Evolutionary conservation across 768 basidiomycete species (phyloP), one percentile per base, ranked within the genome.

Genomic region (Hysterangium stoloniferum): DNA sequence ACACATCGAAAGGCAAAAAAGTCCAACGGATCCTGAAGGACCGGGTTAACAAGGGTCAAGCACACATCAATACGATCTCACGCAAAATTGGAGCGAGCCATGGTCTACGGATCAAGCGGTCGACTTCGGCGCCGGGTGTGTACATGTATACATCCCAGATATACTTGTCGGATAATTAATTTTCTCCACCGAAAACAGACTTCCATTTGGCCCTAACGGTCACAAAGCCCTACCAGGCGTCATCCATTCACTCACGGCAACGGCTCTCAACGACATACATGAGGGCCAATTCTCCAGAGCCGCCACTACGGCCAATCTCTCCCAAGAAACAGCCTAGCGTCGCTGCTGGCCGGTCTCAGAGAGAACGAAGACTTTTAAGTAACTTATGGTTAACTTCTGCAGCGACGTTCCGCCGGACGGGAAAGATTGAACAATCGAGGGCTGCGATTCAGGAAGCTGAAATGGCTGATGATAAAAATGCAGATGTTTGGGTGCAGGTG

Each of bases 381-480:
- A 82, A 91, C 57, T 68, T 97, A 6, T 99, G 96, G 96, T 67
- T 96, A 4, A 89, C 91, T 77, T 87, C 85, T 6, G 90, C 95
- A 1, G 92, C 96, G 13, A 96, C 90, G 0, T 98, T 97, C 70
- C 74, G 96, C 40, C 71, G 96, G 53, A 69, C 86, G 48, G 89
- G 89, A 9, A 92, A 92, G 68, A 76, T 89, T 48, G 94, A 96
- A 52, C 90, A 97, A 59, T 83, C 88, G 0, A 80, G 81, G 45
- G 94, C 82, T 9, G 84, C 95, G 2, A 92, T 98, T 38, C 90
- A 92, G 62, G 95, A 99, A 66, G 96, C 95, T 0, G 95, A 99
- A 63, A 81, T 85, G 3, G 74, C 79, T 56, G 90, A 95, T 61
- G 84, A 89, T 56, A 76, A 78, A 22, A 93, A 95, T 63, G 80